Conservation (phyloP, 192 early-diverging fungal species). For the Linnemannia zychae region DNA sequence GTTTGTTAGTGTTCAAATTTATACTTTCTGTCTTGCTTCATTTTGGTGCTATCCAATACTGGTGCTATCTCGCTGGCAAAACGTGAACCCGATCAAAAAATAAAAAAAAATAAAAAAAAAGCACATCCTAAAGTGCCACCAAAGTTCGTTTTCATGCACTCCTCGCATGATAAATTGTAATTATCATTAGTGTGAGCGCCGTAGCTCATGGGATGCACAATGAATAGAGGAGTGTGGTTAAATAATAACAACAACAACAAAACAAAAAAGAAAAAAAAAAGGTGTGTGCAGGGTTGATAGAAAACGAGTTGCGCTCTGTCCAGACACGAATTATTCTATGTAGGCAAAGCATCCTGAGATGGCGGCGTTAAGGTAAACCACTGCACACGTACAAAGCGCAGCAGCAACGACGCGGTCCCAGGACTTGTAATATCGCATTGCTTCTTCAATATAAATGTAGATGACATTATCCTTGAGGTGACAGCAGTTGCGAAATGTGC, state of each 20-base stretch:
- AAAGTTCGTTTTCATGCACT: neutral
- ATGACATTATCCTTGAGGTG: constrained; percentile 84
- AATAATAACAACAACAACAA: neutral
- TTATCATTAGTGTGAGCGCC: no score
- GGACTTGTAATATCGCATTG: constrained; percentile 75
- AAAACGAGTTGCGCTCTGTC: no score
- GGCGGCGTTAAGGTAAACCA: constrained; percentile 75
- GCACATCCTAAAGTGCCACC: neutral
- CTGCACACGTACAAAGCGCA: constrained; percentile 72
- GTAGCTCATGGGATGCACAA: no score
- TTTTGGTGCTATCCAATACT: no score
- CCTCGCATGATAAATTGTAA: no score
- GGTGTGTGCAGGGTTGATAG: no score
- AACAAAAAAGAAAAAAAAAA: neutral
- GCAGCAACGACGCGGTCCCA: constrained; percentile 76
- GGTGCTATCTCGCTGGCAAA: neutral
- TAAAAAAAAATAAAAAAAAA: neutral
- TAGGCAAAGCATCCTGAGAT: constrained; percentile 78
- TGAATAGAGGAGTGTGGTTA: no score
- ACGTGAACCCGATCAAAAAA: neutral
- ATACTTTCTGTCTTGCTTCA: no score
- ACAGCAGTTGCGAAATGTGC: constrained; percentile 78
- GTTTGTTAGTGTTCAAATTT: neutral
- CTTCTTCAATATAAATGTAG: constrained; percentile 86
- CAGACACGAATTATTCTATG: no score